Conservation (phyloP, 169 alveolate species). For the Plasmodium gonderi region DNA sequence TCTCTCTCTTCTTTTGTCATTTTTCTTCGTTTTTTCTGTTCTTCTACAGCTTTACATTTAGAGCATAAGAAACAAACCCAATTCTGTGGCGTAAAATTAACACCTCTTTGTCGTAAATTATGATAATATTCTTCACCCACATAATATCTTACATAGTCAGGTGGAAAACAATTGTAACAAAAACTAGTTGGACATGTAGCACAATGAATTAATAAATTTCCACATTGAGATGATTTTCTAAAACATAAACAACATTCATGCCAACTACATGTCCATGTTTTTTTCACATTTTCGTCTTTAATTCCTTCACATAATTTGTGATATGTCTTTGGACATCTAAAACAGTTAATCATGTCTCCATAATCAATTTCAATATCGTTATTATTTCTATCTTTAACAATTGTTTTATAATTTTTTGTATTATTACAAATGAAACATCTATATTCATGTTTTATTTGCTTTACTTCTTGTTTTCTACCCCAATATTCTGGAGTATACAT, state of each 20-base stretch:
- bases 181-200: conserved; percentile 92
- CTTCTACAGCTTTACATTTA: conserved; percentile 91
- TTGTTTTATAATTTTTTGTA: conserved; percentile 81
- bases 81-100: conserved; percentile 88
- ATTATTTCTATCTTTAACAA: conserved; percentile 83
- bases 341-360: conserved; percentile 89
- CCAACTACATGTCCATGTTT: conserved; percentile 93
- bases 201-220: conserved; percentile 92
- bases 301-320: conserved; percentile 89
- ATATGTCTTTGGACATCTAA: conserved; percentile 92
- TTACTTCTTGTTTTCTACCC: conserved; percentile 86
- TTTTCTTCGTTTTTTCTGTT: conserved; percentile 88
- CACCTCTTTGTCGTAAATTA: conserved; percentile 89
- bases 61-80: conserved; percentile 92
- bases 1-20: conserved; percentile 88
- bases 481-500: conserved; percentile 85
- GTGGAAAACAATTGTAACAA: conserved; percentile 94
- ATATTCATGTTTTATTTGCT: conserved; percentile 88
- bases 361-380: conserved; percentile 82
- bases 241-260: conserved; percentile 93
- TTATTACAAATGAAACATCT: conserved; percentile 91
- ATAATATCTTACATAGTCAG: conserved; percentile 87
- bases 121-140: conserved; percentile 91
- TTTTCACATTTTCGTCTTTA: conserved; percentile 79
- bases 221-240: conserved; percentile 92